These are phyloP conservation scores for Xylariaceae sp. DNA, from an alignment of 2,329 filamentous ascomycete genomes.

Conservation along the genomic window DNA sequence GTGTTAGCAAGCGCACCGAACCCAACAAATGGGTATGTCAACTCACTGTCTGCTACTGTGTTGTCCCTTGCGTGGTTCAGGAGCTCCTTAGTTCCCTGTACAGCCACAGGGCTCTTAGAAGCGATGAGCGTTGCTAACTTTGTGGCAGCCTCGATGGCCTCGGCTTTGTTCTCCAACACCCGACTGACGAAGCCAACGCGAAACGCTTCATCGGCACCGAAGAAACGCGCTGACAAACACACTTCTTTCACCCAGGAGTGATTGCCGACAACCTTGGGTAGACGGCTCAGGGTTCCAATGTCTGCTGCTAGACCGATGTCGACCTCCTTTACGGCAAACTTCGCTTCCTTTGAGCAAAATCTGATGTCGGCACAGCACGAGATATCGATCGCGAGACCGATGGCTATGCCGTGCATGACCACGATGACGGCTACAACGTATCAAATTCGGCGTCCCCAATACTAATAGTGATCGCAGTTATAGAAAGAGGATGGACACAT, in stretches of 20 bases:
- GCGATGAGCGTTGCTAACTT: slow-evolving; percentile 51
- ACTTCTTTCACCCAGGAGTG: slow-evolving; percentile 77
- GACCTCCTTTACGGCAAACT: slow-evolving; percentile 72
- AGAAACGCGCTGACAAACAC: slow-evolving; percentile 64
- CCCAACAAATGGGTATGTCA: background rate
- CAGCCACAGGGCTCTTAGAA: slow-evolving; percentile 69
- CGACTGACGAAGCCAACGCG: slow-evolving; percentile 64
- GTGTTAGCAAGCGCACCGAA: slow-evolving; percentile 18
- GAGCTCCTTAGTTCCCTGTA: slow-evolving; percentile 32
- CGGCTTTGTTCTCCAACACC: slow-evolving; percentile 47
- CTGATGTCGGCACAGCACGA: slow-evolving; percentile 66
- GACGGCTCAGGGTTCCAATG: slow-evolving; percentile 66
- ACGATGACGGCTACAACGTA: slow-evolving; percentile 63
- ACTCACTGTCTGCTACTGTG: slow-evolving; percentile 66
- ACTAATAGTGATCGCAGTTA: background rate
- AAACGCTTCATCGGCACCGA: slow-evolving; percentile 62
- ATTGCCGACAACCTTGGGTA: slow-evolving; percentile 68
- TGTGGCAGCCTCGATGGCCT: slow-evolving; percentile 28
- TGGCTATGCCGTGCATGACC: slow-evolving; percentile 71
- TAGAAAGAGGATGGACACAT: slow-evolving; percentile 30
- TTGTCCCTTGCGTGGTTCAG: slow-evolving; percentile 60
- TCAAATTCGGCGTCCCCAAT: slow-evolving; percentile 4
- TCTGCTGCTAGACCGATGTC: slow-evolving; percentile 78
- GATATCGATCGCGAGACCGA: slow-evolving; percentile 74
- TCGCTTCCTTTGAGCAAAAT: slow-evolving; percentile 53